Base-by-base conservation (phyloP, 1,139 yeast species). In the Candida gigantensis region DNA sequence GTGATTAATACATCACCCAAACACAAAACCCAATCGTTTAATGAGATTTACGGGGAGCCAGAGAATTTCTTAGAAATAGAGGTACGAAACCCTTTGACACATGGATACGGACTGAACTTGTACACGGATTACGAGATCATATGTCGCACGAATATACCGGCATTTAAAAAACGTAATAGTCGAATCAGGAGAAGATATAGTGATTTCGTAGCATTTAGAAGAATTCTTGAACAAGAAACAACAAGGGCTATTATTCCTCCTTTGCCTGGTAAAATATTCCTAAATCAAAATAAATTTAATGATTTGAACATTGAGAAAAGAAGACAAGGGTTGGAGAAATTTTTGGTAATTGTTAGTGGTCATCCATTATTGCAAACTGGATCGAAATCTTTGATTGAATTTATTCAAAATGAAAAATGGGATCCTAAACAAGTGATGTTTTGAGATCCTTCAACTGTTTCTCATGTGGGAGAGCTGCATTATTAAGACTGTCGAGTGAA, bases 281-380 rank as follows among this genome's bases (percentile, higher is more conserved):
- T 88, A 30, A 77, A 80, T 33, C 73, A 70, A 32, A 79, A 85
- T 55, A 73, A 95, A 45, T 90, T 90, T 58, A 81, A 81, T 41
- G 95, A 87, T 43, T 82, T 85, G 33, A 84, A 84, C 41, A 88
- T 92, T 42, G 96, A 88, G 52, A 81, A 79, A 41, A 73, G 98
- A 50, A 70, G 96, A 41, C 80, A 75, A 47, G 97, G 96, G 0
- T 69, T 92, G 35, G 96, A 89, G 56, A 77, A 78, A 53, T 92
- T 94, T 60, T 59, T 92, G 29, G 75, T 76, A 39, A 72, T 78
- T 18, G 95, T 92, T 9, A 95, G 95, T 13, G 95, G 96, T 7
- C 98, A 92, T 58, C 98, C 98, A 2, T 65, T 92, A 43, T 65
- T 92, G 41, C 97, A 92, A 60, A 86, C 96, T 0, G 95, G 96